Evolutionary conservation across 345 rosid genomes (phyloP).

Genomic region (Arabis hirsuta): DNA sequence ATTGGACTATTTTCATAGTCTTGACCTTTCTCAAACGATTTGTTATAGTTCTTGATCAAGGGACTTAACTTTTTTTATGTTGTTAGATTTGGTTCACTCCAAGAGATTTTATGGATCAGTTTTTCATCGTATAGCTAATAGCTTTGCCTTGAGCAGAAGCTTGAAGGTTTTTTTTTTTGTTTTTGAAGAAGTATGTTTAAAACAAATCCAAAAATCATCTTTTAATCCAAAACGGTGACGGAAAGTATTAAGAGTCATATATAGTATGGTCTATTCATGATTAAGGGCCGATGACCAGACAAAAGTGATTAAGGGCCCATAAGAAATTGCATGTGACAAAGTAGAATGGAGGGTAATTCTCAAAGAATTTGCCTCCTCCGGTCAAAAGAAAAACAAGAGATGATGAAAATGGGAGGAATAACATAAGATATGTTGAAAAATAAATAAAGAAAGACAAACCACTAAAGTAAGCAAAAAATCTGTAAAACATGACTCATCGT

Average conservation of each 20-base stretch:
- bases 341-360: too few relatives aligned
- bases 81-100: not conserved
- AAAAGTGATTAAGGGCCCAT: not conserved
- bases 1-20: slow-evolving; percentile 4
- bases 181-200: not conserved
- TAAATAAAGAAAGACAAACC: not conserved
- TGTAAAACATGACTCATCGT: too few relatives aligned
- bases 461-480: too few relatives aligned
- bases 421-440: not conserved
- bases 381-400: slow-evolving; percentile 11
- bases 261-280: not conserved
- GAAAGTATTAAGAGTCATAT: slow-evolving; percentile 20
- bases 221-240: not conserved
- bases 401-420: not conserved
- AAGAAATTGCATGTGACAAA: slow-evolving; percentile 4
- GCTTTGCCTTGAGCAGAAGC: not conserved
- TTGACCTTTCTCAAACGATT: too few relatives aligned
- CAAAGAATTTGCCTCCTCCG: not conserved
- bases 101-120: not conserved
- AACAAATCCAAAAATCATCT: not conserved
- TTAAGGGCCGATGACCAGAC: not conserved
- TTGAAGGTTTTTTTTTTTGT: not conserved
- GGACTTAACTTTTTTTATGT: not conserved
- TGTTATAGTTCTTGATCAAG: not conserved
- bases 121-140: not conserved